These are phyloP conservation scores for Fusarium sp. DNA, from an alignment of 2,329 filamentous ascomycete species.

Conservation along the genomic window DNA sequence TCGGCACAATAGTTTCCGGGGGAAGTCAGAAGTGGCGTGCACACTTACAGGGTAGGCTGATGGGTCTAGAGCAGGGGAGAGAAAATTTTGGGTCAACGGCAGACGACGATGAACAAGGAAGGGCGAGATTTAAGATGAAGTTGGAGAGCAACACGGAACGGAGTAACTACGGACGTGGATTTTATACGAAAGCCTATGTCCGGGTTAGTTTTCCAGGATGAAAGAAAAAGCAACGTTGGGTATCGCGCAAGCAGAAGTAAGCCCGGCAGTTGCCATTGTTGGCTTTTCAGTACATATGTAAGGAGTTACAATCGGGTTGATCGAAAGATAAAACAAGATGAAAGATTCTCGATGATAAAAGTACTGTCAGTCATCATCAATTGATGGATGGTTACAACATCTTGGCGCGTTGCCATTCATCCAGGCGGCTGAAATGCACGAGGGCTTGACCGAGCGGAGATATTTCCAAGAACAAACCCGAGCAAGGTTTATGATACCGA, in stretches of 20 bases:
- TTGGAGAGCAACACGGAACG: constrained; percentile 26
- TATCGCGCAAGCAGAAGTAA: constrained; percentile 4
- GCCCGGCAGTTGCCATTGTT: constrained; percentile 6
- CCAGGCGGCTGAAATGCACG: constrained; percentile 12
- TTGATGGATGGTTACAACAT: not conserved
- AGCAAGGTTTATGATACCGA: constrained; percentile 11
- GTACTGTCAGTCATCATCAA: not conserved
- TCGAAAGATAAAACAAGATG: constrained; percentile 12
- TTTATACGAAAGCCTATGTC: constrained; percentile 12
- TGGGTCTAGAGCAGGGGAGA: constrained; percentile 25
- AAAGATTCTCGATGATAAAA: constrained; percentile 6
- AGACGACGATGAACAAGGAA: constrained; percentile 23
- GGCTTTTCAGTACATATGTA: not conserved
- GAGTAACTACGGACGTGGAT: constrained; percentile 18
- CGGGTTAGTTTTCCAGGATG: constrained; percentile 17
- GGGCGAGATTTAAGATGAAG: constrained; percentile 32
- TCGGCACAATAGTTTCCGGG: constrained; percentile 42
- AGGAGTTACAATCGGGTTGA: constrained; percentile 11
- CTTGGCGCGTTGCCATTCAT: constrained; percentile 12
- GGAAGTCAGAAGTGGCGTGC: constrained; percentile 39
- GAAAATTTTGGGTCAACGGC: constrained; percentile 13
- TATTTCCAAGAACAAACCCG: constrained; percentile 26
- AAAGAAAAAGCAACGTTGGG: constrained; percentile 20
- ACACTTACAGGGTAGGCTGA: constrained; percentile 29
- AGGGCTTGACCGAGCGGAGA: constrained; percentile 24